Conservation (phyloP, 2,329 filamentous ascomycete species). For the Cladorrhinum sp. region DNA sequence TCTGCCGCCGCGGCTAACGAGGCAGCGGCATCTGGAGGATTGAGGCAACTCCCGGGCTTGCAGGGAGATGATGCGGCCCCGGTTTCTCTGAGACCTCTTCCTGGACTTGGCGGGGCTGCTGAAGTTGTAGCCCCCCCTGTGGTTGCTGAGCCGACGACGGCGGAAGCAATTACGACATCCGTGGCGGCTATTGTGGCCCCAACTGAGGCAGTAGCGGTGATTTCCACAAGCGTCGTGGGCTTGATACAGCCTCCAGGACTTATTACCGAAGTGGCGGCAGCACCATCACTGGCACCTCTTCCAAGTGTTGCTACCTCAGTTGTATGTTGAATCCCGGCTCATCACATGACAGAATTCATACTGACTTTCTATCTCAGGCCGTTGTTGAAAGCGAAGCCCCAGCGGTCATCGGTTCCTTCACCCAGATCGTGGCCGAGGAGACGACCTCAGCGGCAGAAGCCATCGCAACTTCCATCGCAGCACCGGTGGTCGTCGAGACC, state of each 20-base stretch:
- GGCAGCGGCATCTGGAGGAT: conserved; percentile 15
- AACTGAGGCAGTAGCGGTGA: neutral
- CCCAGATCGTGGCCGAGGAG: neutral
- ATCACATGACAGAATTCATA: neutral
- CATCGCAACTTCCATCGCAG: neutral
- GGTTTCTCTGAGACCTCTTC: conserved; percentile 20
- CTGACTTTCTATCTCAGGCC: neutral
- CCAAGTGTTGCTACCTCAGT: neutral
- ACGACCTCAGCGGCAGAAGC: neutral
- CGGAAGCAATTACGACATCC: neutral
- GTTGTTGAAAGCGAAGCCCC: neutral
- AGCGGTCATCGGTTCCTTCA: conserved; percentile 11
- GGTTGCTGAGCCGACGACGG: neutral
- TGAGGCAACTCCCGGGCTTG: conserved; percentile 22
- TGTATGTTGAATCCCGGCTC: neutral
- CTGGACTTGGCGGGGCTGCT: conserved; percentile 17
- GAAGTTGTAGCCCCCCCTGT: conserved; percentile 5
- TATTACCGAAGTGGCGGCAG: neutral
- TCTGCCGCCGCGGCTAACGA: conserved; percentile 18
- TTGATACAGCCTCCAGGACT: neutral
- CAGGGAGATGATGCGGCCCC: conserved; percentile 10
- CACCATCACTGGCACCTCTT: neutral
- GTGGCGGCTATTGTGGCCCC: neutral
- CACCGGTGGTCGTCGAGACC: neutral
- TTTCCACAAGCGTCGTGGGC: neutral